Percentiles rank a stretch among this genome's conserved stretches.
phyloP scores from a whole-genome alignment of 1,284 basidiomycete species.

The Hemileia vastatrix region DNA sequence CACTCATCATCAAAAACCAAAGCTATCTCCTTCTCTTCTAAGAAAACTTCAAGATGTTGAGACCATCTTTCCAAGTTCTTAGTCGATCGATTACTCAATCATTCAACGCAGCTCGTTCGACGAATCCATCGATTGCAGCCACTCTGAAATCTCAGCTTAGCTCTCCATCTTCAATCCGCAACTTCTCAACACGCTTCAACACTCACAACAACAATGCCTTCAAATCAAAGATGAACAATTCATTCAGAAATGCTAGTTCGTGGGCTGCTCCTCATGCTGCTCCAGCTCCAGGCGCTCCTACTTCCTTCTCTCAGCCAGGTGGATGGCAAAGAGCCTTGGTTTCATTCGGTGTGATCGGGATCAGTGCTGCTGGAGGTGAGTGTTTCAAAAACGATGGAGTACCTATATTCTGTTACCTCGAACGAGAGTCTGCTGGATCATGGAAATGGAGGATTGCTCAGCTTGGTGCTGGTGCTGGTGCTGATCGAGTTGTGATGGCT shows the following conservation, averaged over 20 bases:
- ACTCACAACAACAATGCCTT: constrained; percentile 7
- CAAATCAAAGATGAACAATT: neutral
- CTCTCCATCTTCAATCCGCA: constrained; percentile 28
- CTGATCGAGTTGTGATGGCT: no score
- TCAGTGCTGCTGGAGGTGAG: neutral
- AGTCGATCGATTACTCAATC: no score
- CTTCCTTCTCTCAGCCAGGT: constrained; percentile 29
- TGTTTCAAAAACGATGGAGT: neutral
- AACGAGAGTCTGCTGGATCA: neutral
- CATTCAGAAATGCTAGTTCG: constrained; percentile 25
- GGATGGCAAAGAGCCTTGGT: constrained; percentile 34
- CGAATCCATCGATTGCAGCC: no score
- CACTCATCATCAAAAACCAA: no score
- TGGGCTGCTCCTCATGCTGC: constrained; percentile 31
- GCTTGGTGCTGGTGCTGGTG: no score
- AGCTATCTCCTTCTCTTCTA: no score
- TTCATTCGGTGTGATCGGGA: neutral
- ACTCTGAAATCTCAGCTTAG: constrained; percentile 24
- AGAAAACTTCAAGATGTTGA: no score
- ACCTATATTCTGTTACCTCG: constrained; percentile 3
- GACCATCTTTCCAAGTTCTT: no score
- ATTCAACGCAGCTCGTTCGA: no score
- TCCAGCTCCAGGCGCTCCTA: constrained; percentile 30
- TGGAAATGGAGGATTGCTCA: no score
- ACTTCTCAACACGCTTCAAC: constrained; percentile 26